A percentile compares a stretch with the other conserved stretches of the same genome.
phyloP scores from a whole-genome alignment of 352 stramenopile genomes.

The Globisporangium spiculum region DNA sequence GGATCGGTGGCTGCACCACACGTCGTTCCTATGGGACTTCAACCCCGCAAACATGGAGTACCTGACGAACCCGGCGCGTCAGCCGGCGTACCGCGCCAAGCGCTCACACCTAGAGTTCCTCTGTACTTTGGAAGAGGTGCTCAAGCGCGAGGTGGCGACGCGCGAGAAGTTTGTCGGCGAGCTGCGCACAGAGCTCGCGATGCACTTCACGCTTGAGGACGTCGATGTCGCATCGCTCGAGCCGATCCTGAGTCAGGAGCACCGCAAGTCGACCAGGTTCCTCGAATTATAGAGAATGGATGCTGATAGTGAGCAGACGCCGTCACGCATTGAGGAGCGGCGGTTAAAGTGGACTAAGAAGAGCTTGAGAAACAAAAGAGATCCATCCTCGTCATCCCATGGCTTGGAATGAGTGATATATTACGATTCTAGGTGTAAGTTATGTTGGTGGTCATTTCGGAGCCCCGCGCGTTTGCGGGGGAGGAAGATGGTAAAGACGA shows the following conservation, averaged over 20 bases:
- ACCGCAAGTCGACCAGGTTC: conserved; percentile 68
- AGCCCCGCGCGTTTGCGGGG: no score
- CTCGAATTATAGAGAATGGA: conserved; percentile 31
- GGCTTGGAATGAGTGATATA: no score
- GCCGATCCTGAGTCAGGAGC: conserved; percentile 47
- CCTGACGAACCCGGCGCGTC: conserved; percentile 91
- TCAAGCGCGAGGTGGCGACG: conserved; percentile 35
- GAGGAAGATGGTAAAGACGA: no score
- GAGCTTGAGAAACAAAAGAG: not conserved
- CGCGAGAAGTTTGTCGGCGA: conserved; percentile 42
- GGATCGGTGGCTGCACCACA: conserved; percentile 96
- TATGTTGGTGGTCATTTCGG: no score
- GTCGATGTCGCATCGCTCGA: conserved; percentile 45
- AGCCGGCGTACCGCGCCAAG: conserved; percentile 93
- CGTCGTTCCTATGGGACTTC: conserved; percentile 97
- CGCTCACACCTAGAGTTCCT: conserved; percentile 94
- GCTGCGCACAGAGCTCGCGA: conserved; percentile 43
- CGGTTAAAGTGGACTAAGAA: no score
- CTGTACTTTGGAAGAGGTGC: conserved; percentile 81
- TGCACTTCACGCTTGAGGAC: conserved; percentile 62
- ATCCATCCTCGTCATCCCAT: not conserved
- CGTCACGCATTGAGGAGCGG: not conserved
- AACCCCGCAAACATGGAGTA: conserved; percentile 93
- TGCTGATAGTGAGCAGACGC: not conserved
- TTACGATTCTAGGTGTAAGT: no score